A percentile compares a stretch with the other conserved stretches of the same genome.
Conservation (phyloP, 139 green algal species). For the Chlamydomonas urium region DNA sequence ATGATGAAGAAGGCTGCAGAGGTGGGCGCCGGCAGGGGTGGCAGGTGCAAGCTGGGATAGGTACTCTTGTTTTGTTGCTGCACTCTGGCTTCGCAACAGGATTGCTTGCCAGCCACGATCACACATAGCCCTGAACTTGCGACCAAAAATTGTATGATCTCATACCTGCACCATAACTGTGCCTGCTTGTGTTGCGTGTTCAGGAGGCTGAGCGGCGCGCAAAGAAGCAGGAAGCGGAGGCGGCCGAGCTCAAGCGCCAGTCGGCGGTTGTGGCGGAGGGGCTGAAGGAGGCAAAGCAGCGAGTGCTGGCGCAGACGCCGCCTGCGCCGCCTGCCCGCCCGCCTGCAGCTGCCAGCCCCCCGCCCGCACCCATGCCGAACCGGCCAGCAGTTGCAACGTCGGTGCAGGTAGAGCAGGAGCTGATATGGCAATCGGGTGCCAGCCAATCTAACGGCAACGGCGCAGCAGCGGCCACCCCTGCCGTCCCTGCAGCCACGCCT, state of each 20-base stretch:
- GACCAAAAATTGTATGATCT: background rate
- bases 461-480: no score
- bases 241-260: background rate
- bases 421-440: no score
- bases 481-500: no score
- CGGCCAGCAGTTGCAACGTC: no score
- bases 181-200: background rate
- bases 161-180: background rate
- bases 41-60: no score
- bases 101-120: background rate
- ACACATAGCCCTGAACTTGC: background rate
- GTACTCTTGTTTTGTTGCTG: background rate
- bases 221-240: background rate
- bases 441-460: no score
- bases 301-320: background rate
- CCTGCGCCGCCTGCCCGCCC: background rate
- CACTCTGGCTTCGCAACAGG: background rate
- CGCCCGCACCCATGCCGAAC: no score
- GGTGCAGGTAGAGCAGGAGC: no score
- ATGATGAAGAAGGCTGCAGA: background rate
- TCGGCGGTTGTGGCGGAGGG: conserved; percentile 21
- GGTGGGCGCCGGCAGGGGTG: no score
- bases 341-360: no score
- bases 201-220: background rate
- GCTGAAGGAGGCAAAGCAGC: conserved; percentile 17